Conservation (phyloP, 1,284 basidiomycete species). For the Trichosporon sp. region DNA sequence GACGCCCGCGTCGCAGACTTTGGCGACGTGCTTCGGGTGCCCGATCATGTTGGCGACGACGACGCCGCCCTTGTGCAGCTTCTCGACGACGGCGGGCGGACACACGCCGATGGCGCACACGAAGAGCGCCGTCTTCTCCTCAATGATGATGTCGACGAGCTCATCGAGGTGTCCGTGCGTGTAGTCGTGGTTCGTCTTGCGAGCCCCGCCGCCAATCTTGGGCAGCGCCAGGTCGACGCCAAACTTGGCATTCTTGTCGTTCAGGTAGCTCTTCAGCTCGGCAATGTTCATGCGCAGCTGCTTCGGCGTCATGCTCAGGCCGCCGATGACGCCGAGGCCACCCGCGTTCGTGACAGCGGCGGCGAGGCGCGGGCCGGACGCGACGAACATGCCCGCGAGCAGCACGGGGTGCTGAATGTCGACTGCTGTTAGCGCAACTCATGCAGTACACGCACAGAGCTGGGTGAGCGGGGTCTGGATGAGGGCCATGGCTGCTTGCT, state of each 20-base stretch:
- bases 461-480: constrained; percentile 25
- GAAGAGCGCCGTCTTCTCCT: constrained; percentile 77
- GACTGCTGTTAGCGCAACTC: constrained; percentile 52
- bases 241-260: constrained; percentile 64
- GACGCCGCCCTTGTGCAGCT: constrained; percentile 76
- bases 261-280: constrained; percentile 69
- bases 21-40: constrained; percentile 79
- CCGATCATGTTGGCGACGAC: constrained; percentile 84
- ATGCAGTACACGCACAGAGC: constrained; percentile 20
- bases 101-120: constrained; percentile 81
- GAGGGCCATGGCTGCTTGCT: constrained; percentile 21
- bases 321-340: constrained; percentile 84
- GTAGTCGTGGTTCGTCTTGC: constrained; percentile 71
- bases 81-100: constrained; percentile 72
- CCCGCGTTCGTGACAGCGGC: constrained; percentile 77
- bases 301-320: constrained; percentile 54
- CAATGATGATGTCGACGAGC: constrained; percentile 82
- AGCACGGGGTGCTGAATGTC: constrained; percentile 83
- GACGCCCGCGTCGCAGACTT: constrained; percentile 75
- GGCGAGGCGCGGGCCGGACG: constrained; percentile 78
- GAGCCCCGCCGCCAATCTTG: constrained; percentile 74
- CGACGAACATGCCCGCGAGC: constrained; percentile 81
- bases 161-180: constrained; percentile 72
- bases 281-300: constrained; percentile 64
- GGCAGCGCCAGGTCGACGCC: constrained; percentile 85